Evolutionary conservation across 352 stramenopile species (phyloP).

Genomic region (Phytophthora hybrid): DNA sequence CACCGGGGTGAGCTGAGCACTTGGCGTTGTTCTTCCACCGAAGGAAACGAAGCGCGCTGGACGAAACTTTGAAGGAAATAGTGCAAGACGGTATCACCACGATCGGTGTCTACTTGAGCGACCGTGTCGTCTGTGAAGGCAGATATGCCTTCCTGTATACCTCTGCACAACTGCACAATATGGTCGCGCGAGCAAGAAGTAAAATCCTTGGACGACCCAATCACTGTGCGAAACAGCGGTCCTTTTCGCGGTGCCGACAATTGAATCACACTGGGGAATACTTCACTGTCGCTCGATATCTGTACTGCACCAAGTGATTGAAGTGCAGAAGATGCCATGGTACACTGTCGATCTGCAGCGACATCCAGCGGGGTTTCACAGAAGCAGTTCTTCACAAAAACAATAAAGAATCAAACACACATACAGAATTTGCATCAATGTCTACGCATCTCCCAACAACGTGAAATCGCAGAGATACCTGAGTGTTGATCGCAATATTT

Average conservation of each 20-base stretch:
- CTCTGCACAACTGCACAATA: slow-evolving; percentile 45
- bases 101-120: slow-evolving; percentile 47
- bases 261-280: slow-evolving; percentile 41
- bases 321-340: slow-evolving; percentile 36
- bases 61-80: slow-evolving; percentile 56
- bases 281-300: slow-evolving; percentile 45
- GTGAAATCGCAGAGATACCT: slow-evolving; percentile 28
- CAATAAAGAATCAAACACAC: background rate
- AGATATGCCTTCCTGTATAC: slow-evolving; percentile 48
- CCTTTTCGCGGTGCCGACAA: slow-evolving; percentile 28
- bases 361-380: slow-evolving; percentile 50
- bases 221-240: slow-evolving; percentile 36
- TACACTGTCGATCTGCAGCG: slow-evolving; percentile 40
- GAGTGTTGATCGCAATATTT: slow-evolving; percentile 50
- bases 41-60: slow-evolving; percentile 41
- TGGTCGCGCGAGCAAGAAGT: slow-evolving; percentile 46
- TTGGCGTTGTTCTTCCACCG: slow-evolving; percentile 41
- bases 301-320: slow-evolving; percentile 47
- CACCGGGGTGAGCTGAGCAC: slow-evolving; percentile 40
- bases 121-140: slow-evolving; percentile 50
- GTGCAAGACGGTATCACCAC: slow-evolving; percentile 60
- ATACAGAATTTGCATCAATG: background rate
- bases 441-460: background rate
- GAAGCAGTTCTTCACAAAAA: slow-evolving; percentile 49
- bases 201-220: slow-evolving; percentile 38